Evolutionary conservation across 129 eudicot species (phyloP).

Genomic region (Ambrosia artemisiifolia): DNA sequence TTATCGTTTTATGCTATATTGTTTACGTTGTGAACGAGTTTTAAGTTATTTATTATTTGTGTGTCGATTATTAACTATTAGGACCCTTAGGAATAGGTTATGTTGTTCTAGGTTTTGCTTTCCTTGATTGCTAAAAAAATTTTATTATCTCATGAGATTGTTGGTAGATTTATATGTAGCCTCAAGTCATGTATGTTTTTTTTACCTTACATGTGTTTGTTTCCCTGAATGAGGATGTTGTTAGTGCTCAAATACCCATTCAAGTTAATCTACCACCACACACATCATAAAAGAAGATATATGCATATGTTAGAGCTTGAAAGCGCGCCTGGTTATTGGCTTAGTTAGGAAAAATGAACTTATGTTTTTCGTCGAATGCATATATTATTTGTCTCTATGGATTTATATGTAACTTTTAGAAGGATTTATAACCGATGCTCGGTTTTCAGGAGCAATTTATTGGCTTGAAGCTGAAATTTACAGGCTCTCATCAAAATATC

Average conservation of each 20-base stretch:
- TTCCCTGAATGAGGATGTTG: neutral
- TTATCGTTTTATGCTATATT: neutral
- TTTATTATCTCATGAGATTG: neutral
- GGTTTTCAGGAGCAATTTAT: no score
- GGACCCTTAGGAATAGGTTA: no score
- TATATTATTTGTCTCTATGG: no score
- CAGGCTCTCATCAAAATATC: no score
- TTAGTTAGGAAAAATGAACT: neutral
- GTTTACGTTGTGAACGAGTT: neutral
- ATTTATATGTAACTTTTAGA: no score
- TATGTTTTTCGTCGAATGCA: neutral
- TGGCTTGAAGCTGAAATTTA: no score
- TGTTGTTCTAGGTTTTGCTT: slow-evolving; percentile 2
- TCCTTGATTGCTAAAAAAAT: neutral
- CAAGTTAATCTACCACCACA: neutral
- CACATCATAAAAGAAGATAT: neutral
- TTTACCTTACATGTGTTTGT: neutral
- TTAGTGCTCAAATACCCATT: neutral
- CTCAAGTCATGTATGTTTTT: neutral
- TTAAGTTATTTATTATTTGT: no score
- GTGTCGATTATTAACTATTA: no score
- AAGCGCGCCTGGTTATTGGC: no score
- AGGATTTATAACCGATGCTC: no score
- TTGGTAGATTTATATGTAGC: neutral
- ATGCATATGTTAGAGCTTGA: neutral